Percentiles rank a stretch among this genome's conserved stretches.
Conservation (phyloP, 192 early-diverging fungal species). For the Linnemannia exigua region DNA sequence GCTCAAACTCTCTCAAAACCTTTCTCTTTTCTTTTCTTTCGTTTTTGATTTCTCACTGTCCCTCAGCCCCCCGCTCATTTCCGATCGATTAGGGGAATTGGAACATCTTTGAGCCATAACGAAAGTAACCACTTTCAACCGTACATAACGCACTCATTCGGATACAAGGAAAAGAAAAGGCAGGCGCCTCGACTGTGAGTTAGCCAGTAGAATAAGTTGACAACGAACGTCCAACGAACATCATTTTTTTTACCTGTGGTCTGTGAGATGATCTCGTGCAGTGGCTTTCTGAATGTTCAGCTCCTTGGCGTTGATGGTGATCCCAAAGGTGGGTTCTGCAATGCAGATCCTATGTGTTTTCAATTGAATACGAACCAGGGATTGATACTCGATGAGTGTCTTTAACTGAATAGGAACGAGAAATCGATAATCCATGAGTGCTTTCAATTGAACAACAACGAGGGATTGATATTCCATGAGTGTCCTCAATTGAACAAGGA, state of each 20-base stretch:
- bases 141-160: neutral
- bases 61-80: neutral
- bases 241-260: slow-evolving; percentile 38
- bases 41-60: neutral
- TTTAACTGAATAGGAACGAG: too few relatives aligned
- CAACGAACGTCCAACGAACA: too few relatives aligned
- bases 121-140: neutral
- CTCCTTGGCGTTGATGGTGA: slow-evolving; percentile 71
- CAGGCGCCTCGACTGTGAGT: too few relatives aligned
- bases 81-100: neutral
- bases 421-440: too few relatives aligned
- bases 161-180: neutral
- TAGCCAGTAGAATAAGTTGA: too few relatives aligned
- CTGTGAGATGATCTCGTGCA: slow-evolving; percentile 24
- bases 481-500: too few relatives aligned
- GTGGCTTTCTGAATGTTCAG: slow-evolving; percentile 66
- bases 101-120: neutral
- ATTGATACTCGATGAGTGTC: neutral
- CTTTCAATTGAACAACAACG: neutral
- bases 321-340: slow-evolving; percentile 62
- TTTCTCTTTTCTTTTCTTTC: neutral
- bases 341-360: slow-evolving; percentile 55
- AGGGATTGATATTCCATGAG: neutral
- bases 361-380: neutral
- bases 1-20: neutral